Evolutionary conservation across 441 rosid species (phyloP).

Genomic region (Populus hybrid): DNA sequence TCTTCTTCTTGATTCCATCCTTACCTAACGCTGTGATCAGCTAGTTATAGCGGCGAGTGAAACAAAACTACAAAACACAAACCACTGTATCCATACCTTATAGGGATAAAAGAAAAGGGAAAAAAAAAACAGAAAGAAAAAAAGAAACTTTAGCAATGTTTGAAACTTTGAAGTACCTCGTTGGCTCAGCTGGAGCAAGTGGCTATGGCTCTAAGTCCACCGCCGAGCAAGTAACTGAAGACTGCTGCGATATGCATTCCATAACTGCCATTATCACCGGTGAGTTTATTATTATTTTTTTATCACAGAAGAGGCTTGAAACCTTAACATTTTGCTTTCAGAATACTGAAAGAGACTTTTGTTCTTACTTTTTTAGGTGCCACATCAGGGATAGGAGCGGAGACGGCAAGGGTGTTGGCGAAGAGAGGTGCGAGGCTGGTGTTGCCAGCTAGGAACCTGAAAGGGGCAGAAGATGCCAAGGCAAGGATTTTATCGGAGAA

Average conservation of each 20-base stretch:
- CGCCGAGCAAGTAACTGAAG: constrained; percentile 62
- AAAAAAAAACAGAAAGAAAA: too few species aligned
- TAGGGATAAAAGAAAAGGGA: not conserved
- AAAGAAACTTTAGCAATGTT: constrained; percentile 37
- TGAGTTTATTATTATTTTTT: constrained; percentile 10
- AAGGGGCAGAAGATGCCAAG: constrained; percentile 77
- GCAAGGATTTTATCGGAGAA: constrained; percentile 64
- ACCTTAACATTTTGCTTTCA: not conserved
- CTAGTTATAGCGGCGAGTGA: not conserved
- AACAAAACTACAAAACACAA: not conserved
- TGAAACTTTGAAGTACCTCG: constrained; percentile 67
- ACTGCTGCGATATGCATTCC: constrained; percentile 45
- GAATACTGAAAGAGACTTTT: not conserved
- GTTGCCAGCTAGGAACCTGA: constrained; percentile 71
- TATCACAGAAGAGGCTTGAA: not conserved
- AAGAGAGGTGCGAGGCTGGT: constrained; percentile 75
- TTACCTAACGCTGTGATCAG: not conserved
- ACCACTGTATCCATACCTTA: not conserved
- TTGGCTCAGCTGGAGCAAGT: constrained; percentile 68
- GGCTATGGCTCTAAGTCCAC: constrained; percentile 86
- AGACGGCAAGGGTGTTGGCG: constrained; percentile 81
- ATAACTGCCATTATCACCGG: constrained; percentile 88
- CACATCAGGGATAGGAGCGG: constrained; percentile 94
- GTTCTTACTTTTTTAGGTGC: constrained; percentile 44
- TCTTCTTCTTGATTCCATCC: not conserved